Evolutionary conservation across 192 early-diverging fungal species (phyloP).

Genomic region (Mycoemilia scoparia): DNA sequence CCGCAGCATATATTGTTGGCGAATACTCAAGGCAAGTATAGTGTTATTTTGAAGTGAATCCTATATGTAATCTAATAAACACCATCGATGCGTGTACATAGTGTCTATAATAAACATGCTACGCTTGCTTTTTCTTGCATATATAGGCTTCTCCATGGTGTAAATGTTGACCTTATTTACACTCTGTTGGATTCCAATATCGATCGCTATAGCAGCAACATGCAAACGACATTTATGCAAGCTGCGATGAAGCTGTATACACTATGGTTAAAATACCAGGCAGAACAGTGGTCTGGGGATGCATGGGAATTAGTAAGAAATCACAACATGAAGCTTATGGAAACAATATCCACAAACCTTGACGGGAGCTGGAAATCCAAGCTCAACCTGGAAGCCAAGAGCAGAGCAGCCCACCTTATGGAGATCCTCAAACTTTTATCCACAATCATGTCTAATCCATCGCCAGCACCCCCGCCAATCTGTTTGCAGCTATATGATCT

Average conservation of each 20-base stretch:
- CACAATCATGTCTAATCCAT: slow-evolving; percentile 12
- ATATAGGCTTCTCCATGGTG: slow-evolving; percentile 2
- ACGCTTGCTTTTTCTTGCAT: slow-evolving; percentile 2
- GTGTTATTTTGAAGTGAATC: too few relatives aligned
- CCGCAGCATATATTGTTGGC: slow-evolving; percentile 80
- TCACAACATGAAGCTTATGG: slow-evolving; percentile 8
- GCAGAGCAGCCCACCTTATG: slow-evolving; percentile 10
- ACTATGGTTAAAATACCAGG: slow-evolving; percentile 22
- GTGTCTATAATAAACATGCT: slow-evolving; percentile 1
- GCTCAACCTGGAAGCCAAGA: slow-evolving; percentile 59
- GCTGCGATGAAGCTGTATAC: slow-evolving; percentile 23
- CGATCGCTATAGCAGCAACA: slow-evolving; percentile 4
- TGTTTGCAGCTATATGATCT: slow-evolving; percentile 38
- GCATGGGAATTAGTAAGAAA: slow-evolving; percentile 19
- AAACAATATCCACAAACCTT: slow-evolving; percentile 4
- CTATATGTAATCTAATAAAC: too few relatives aligned
- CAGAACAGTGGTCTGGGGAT: slow-evolving; percentile 22
- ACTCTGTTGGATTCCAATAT: slow-evolving; percentile 51
- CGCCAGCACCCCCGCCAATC: slow-evolving; percentile 25
- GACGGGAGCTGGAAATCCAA: slow-evolving; percentile 11
- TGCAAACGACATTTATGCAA: slow-evolving; percentile 17
- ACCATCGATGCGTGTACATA: too few relatives aligned
- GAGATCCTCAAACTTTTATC: slow-evolving; percentile 15
- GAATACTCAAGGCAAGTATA: slow-evolving; percentile 56
- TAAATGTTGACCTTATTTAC: slow-evolving; percentile 36